phyloP scores from a whole-genome alignment of 257 asterid species.

The Nicotiana paniculata region DNA sequence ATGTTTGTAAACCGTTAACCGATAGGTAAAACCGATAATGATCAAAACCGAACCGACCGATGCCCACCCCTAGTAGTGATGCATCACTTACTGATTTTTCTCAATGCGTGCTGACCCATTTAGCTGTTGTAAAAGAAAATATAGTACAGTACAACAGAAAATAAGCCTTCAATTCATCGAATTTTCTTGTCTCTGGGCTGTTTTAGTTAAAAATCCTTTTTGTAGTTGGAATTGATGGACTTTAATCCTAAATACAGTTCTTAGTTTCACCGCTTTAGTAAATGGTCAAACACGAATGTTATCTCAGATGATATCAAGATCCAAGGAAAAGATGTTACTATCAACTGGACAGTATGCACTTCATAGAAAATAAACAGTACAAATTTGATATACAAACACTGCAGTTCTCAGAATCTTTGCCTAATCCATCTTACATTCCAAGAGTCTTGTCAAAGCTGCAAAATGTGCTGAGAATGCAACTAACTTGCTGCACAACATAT shows the following conservation, averaged over 20 bases:
- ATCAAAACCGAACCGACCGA: too few relatives aligned
- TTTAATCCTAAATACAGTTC: too few relatives aligned
- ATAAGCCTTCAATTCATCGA: background rate
- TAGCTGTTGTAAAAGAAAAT: background rate
- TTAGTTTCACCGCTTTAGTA: background rate
- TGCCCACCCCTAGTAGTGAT: too few relatives aligned
- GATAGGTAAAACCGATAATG: too few relatives aligned
- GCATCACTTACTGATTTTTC: too few relatives aligned
- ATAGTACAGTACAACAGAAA: background rate
- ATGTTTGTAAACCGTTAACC: too few relatives aligned
- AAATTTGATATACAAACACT: background rate
- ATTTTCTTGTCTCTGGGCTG: background rate
- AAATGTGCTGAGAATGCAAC: background rate
- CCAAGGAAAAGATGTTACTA: background rate
- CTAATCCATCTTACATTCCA: background rate
- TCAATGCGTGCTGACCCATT: background rate
- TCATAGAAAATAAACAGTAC: background rate
- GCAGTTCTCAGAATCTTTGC: background rate
- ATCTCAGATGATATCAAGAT: background rate
- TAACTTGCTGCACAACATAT: slow-evolving; percentile 1
- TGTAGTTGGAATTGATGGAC: too few relatives aligned
- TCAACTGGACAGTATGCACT: background rate
- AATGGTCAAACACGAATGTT: background rate
- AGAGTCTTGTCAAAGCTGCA: background rate
- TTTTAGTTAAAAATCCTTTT: background rate